Percentiles rank a stretch among this genome's conserved stretches.
Evolutionary conservation across 2,329 filamentous ascomycete species (phyloP).

Genomic region (Neocatenulostroma microsporum): DNA sequence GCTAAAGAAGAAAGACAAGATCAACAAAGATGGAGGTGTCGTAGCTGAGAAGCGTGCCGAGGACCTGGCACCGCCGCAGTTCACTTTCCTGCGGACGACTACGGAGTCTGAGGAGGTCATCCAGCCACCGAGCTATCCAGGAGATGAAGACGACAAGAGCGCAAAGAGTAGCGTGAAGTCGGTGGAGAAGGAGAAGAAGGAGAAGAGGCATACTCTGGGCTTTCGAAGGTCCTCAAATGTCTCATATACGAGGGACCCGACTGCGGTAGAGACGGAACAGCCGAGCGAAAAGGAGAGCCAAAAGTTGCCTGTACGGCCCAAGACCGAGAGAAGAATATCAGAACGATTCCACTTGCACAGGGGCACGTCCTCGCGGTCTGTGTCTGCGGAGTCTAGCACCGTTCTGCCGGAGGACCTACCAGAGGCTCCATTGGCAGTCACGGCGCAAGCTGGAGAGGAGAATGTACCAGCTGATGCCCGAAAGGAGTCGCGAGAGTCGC

Average conservation of each 20-base stretch:
- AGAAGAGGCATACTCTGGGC: slow-evolving; percentile 18
- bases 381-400: slow-evolving; percentile 53
- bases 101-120: slow-evolving; percentile 74
- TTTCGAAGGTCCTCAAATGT: slow-evolving; percentile 30
- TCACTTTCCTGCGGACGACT: slow-evolving; percentile 79
- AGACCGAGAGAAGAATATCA: slow-evolving; percentile 48
- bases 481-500: slow-evolving; percentile 36
- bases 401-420: slow-evolving; percentile 75
- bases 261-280: slow-evolving; percentile 8
- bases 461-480: slow-evolving; percentile 28
- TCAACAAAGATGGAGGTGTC: slow-evolving; percentile 29
- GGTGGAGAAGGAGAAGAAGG: slow-evolving; percentile 19
- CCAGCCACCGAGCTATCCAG: slow-evolving; percentile 54
- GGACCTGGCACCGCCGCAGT: slow-evolving; percentile 46
- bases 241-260: slow-evolving; percentile 17
- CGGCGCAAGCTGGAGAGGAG: slow-evolving; percentile 21
- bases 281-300: slow-evolving; percentile 7
- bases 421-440: slow-evolving; percentile 66
- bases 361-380: slow-evolving; percentile 38
- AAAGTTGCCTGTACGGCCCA: slow-evolving; percentile 20
- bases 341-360: slow-evolving; percentile 67
- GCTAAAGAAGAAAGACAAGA: slow-evolving; percentile 55
- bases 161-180: slow-evolving; percentile 19
- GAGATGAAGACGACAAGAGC: slow-evolving; percentile 29
- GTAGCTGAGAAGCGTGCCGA: slow-evolving; percentile 26